Conservation (phyloP, 352 stramenopile species). For the Pythium utonaiense region DNA sequence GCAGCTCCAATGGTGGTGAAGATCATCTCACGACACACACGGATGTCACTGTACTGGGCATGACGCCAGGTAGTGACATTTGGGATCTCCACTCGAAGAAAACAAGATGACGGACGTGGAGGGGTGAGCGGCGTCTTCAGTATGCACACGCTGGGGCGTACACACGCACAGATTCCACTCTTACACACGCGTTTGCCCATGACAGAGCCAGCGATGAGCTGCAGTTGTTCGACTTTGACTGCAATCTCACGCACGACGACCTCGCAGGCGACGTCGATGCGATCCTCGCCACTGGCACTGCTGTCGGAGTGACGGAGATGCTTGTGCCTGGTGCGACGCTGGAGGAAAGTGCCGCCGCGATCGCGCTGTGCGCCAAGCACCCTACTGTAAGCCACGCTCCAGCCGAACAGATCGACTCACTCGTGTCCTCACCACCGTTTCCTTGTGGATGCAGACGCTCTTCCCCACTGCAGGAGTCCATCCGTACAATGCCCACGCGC, state of each 20-base stretch:
- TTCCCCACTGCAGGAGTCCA: constrained; percentile 77
- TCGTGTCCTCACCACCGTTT: neutral
- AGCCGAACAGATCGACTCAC: neutral
- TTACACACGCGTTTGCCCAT: neutral
- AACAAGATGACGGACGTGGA: neutral
- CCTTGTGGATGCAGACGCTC: constrained; percentile 22
- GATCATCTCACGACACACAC: too few species aligned
- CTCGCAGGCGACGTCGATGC: constrained; percentile 34
- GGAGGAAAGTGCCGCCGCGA: constrained; percentile 52
- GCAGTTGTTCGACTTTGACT: constrained; percentile 78
- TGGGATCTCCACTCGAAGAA: neutral
- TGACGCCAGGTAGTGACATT: neutral
- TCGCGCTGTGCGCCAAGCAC: constrained; percentile 50
- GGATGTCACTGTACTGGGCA: neutral
- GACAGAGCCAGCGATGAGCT: neutral
- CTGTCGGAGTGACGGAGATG: constrained; percentile 58
- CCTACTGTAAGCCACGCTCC: constrained; percentile 22
- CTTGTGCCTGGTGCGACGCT: constrained; percentile 72
- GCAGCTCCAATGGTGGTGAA: too few species aligned
- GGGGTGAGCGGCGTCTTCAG: neutral
- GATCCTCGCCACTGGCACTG: constrained; percentile 37
- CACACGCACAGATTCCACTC: neutral
- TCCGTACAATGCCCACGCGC: constrained; percentile 60
- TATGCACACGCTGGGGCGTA: neutral
- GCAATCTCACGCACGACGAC: constrained; percentile 76